phyloP scores from a whole-genome alignment of 148 eudicot species.

The Oxyria digyna region DNA sequence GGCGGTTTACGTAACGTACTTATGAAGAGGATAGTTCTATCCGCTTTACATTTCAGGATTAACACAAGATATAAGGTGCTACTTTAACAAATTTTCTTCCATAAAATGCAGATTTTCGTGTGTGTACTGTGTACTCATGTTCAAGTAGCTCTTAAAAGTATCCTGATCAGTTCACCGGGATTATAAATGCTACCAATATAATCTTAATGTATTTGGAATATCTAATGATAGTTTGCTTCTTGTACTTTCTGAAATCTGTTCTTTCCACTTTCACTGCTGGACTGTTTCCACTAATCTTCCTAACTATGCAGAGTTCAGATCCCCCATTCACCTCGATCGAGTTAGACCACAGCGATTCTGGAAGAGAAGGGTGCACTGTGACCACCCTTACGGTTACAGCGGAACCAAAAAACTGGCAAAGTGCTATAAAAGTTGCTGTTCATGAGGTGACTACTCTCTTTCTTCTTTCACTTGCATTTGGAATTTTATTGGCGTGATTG shows the following conservation, averaged over 20 bases:
- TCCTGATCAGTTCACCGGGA: not conserved
- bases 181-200: not conserved
- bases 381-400: slow-evolving; percentile 98
- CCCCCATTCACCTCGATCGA: slow-evolving; percentile 97
- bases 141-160: not conserved
- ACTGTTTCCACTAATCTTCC: slow-evolving; percentile 11
- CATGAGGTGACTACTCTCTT: slow-evolving; percentile 60
- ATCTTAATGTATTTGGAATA: not conserved
- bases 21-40: slow-evolving; percentile 97
- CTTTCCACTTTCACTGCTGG: not conserved
- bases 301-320: slow-evolving; percentile 66
- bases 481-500: not conserved
- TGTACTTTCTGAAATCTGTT: not conserved
- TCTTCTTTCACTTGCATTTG: not conserved
- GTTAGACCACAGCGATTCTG: slow-evolving; percentile 99
- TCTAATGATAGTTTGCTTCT: too few species aligned
- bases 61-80: slow-evolving; percentile 97
- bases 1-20: slow-evolving; percentile 81
- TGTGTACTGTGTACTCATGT: not conserved
- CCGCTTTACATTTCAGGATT: slow-evolving; percentile 96
- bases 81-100: not conserved
- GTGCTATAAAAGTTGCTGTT: slow-evolving; percentile 91
- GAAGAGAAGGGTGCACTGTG: slow-evolving; percentile 98
- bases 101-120: not conserved
- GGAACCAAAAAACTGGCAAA: slow-evolving; percentile 89